Percentiles rank a stretch among this genome's conserved stretches.
phyloP scores from a whole-genome alignment of 1,284 basidiomycete genomes.

The Cutaneotrichosporon sp. region DNA sequence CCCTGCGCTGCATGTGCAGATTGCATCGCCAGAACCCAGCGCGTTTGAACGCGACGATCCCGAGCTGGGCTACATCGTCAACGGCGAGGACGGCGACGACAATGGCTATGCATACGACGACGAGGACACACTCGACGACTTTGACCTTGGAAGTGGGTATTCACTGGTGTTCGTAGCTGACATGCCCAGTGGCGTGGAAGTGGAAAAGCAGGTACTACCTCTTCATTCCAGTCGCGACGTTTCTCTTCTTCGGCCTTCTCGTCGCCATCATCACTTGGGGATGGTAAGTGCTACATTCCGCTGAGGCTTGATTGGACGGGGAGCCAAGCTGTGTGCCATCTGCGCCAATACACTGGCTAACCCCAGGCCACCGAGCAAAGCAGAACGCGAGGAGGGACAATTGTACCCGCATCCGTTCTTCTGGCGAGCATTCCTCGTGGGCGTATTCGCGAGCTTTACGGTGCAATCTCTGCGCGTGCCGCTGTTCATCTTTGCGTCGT shows the following conservation, averaged over 20 bases:
- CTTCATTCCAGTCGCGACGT: slow-evolving; percentile 39
- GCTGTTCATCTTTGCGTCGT: slow-evolving; percentile 31
- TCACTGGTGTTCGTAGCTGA: not conserved
- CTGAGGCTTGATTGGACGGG: not conserved
- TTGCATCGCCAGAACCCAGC: slow-evolving; percentile 4
- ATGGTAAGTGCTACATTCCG: slow-evolving; percentile 30
- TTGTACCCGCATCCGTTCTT: slow-evolving; percentile 44
- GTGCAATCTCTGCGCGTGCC: slow-evolving; percentile 43
- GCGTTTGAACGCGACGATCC: not conserved
- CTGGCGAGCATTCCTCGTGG: slow-evolving; percentile 39
- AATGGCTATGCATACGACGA: not conserved
- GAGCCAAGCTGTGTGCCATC: not conserved
- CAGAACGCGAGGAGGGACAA: slow-evolving; percentile 38
- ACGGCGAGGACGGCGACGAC: not conserved
- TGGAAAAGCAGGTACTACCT: slow-evolving; percentile 41
- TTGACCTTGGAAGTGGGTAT: slow-evolving; percentile 2
- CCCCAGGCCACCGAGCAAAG: slow-evolving; percentile 42
- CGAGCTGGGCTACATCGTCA: not conserved
- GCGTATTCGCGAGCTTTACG: slow-evolving; percentile 42
- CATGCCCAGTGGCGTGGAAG: slow-evolving; percentile 35
- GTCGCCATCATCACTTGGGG: slow-evolving; percentile 42
- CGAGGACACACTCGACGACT: slow-evolving; percentile 3
- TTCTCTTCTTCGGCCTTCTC: slow-evolving; percentile 32
- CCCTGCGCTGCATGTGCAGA: slow-evolving; percentile 6
- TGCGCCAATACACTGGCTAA: too few species aligned